Evolutionary conservation across 441 rosid genomes (phyloP).

Genomic region (Brassica balearica): DNA sequence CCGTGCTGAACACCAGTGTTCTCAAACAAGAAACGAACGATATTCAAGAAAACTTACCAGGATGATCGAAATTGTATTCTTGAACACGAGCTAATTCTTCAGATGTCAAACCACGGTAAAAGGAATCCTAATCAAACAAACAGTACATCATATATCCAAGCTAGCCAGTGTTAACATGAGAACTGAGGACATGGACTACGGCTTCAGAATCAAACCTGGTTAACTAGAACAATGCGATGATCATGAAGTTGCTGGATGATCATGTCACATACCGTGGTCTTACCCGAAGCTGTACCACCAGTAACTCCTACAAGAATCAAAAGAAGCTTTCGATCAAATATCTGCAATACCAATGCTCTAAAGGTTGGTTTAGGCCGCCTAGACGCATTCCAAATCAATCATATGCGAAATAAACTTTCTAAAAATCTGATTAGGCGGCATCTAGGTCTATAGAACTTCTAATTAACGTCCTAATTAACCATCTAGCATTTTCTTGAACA

Average conservation of each 20-base stretch:
- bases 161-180: not conserved
- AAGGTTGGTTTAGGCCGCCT: not conserved
- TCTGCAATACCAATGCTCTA: not conserved
- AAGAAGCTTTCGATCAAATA: not conserved
- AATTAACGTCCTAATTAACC: not conserved
- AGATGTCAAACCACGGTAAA: constrained; percentile 90
- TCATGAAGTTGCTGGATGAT: constrained; percentile 98
- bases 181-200: too few species aligned
- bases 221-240: constrained; percentile 94
- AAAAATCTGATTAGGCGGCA: too few species aligned
- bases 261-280: constrained; percentile 98
- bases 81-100: constrained; percentile 80
- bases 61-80: constrained; percentile 98
- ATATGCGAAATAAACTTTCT: too few species aligned
- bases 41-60: constrained; percentile 55
- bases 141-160: not conserved
- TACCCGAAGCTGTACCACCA: constrained; percentile 99
- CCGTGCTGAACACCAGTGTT: not conserved
- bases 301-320: constrained; percentile 69
- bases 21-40: constrained; percentile 12
- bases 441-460: too few species aligned
- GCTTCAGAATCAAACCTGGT: constrained; percentile 66
- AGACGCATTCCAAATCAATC: not conserved
- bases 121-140: constrained; percentile 73
- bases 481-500: not conserved